A percentile compares a stretch with the other conserved stretches of the same genome.
phyloP scores from a whole-genome alignment of 2,329 filamentous ascomycete genomes.

The Calonectria fujianensis region DNA sequence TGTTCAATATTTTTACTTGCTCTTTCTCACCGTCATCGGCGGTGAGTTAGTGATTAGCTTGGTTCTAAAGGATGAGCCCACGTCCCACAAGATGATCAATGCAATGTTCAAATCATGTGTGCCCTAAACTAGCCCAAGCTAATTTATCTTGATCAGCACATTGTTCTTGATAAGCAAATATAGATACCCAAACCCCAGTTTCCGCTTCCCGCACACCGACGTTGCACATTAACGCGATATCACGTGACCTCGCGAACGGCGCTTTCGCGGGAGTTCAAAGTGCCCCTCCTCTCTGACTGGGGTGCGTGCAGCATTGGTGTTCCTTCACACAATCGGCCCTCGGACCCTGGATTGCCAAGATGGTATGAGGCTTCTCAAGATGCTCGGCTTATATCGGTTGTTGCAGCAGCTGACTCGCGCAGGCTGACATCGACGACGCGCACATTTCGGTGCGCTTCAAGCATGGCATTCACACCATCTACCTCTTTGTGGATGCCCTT shows the following conservation, averaged over 20 bases:
- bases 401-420: neutral
- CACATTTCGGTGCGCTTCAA: constrained; percentile 82
- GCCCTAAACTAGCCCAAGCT: neutral
- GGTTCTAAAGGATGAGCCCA: neutral
- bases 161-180: neutral
- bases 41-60: neutral
- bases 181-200: neutral
- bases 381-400: neutral
- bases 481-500: constrained; percentile 78
- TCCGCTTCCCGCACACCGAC: neutral
- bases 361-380: constrained; percentile 34
- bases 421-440: constrained; percentile 65
- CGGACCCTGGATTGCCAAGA: constrained; percentile 29
- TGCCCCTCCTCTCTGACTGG: constrained; percentile 28
- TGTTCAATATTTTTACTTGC: neutral
- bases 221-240: constrained; percentile 47
- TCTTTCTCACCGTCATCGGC: neutral
- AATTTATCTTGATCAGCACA: neutral
- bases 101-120: neutral
- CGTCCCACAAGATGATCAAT: constrained; percentile 3
- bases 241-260: constrained; percentile 56
- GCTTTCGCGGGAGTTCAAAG: neutral
- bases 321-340: constrained; percentile 8
- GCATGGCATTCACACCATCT: constrained; percentile 81
- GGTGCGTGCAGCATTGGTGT: constrained; percentile 21